Conservation (phyloP, 1,284 basidiomycete genomes). For the Leccinum variabile region DNA sequence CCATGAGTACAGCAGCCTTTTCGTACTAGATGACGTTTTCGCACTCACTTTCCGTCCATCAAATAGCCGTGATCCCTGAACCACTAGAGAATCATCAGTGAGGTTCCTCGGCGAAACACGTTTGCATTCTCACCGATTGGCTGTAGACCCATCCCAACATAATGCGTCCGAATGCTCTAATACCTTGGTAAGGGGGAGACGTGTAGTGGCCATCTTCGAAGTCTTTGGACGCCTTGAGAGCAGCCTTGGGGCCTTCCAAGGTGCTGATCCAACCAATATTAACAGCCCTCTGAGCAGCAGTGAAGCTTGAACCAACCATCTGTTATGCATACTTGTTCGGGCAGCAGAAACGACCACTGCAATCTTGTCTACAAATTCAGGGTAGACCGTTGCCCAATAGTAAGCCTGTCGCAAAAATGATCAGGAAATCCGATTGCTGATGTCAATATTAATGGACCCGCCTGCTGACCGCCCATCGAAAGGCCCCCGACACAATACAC, state of each 20-base stretch:
- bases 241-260: conserved; percentile 56
- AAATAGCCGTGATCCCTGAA: conserved; percentile 51
- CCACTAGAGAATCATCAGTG: conserved; percentile 40
- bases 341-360: conserved; percentile 32
- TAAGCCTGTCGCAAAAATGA: conserved; percentile 43
- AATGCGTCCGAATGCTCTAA: conserved; percentile 54
- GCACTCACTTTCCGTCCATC: conserved; percentile 40
- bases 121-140: conserved; percentile 41
- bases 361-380: conserved; percentile 53
- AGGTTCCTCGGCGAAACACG: not conserved
- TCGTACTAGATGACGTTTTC: not conserved
- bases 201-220: conserved; percentile 56
- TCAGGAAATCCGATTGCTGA: not conserved
- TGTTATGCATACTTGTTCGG: conserved; percentile 56
- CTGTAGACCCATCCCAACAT: conserved; percentile 59
- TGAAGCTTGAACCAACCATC: conserved; percentile 41
- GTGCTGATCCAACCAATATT: conserved; percentile 39
- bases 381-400: conserved; percentile 58
- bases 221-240: conserved; percentile 52
- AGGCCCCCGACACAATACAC: conserved; percentile 53
- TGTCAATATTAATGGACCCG: conserved; percentile 6
- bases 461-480: conserved; percentile 63
- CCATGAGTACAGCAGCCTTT: not conserved
- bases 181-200: conserved; percentile 44
- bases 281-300: not conserved